Percentiles rank a stretch among this genome's conserved stretches.
Conservation (phyloP, 2,329 filamentous ascomycete species). For the Monosporascus sp. region DNA sequence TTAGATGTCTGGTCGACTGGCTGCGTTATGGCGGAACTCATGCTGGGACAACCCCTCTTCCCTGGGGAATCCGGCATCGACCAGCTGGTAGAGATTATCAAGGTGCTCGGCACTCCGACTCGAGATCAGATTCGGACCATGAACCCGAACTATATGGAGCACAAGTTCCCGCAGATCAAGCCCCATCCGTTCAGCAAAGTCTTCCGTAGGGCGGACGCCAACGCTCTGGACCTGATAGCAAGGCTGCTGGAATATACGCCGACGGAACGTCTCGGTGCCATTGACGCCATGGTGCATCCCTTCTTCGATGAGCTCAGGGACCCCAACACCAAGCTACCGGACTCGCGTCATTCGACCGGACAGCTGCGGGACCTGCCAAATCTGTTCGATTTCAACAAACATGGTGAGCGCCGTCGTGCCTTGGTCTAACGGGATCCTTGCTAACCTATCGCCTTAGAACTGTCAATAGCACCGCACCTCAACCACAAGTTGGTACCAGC, state of each 20-base stretch:
- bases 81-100: conserved; percentile 98
- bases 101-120: conserved; percentile 93
- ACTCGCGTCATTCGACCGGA: conserved; percentile 84
- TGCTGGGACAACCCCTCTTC: conserved; percentile 97
- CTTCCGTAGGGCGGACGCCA: conserved; percentile 90
- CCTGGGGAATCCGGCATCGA: conserved; percentile 98
- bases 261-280: conserved; percentile 85
- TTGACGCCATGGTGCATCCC: conserved; percentile 96
- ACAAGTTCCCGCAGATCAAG: conserved; percentile 99
- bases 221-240: conserved; percentile 92
- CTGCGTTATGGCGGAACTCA: conserved; percentile 98
- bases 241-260: conserved; percentile 94
- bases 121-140: conserved; percentile 98
- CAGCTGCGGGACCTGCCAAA: conserved; percentile 75
- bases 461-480: conserved; percentile 87
- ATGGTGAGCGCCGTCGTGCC: conserved; percentile 58
- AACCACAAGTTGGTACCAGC: conserved; percentile 84
- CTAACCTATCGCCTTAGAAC: conserved; percentile 53
- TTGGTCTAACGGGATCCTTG: conserved; percentile 4
- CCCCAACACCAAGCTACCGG: conserved; percentile 82
- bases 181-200: conserved; percentile 99
- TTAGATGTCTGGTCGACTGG: conserved; percentile 98
- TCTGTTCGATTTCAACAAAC: conserved; percentile 88
- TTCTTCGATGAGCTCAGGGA: conserved; percentile 98
- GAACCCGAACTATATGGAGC: conserved; percentile 99